phyloP scores from a whole-genome alignment of 768 basidiomycete species.

The Lactifluus volemus region DNA sequence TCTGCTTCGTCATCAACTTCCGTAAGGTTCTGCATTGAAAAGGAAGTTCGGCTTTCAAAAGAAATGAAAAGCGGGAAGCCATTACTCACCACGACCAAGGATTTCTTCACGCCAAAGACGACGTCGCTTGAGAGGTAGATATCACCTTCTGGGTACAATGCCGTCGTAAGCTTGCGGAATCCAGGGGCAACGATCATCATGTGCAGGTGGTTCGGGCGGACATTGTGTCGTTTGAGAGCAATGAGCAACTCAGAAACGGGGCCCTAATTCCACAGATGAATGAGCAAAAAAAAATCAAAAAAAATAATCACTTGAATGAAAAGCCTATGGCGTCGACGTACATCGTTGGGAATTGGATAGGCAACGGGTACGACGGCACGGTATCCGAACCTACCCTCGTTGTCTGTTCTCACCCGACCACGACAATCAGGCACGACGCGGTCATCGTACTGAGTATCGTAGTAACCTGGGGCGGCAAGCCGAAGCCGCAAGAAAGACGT shows the following conservation, averaged over 20 bases:
- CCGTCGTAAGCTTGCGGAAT: constrained; percentile 62
- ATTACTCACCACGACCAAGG: constrained; percentile 58
- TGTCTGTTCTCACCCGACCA: constrained; percentile 49
- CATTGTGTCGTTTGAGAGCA: constrained; percentile 56
- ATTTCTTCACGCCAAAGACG: constrained; percentile 78
- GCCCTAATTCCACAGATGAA: constrained; percentile 33
- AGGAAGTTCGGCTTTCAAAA: background rate
- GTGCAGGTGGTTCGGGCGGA: constrained; percentile 77
- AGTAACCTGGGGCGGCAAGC: constrained; percentile 24
- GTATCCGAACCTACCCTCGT: constrained; percentile 60
- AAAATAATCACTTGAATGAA: too few relatives aligned
- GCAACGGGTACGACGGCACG: constrained; percentile 62
- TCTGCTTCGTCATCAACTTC: constrained; percentile 45
- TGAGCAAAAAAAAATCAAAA: background rate
- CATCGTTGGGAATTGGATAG: constrained; percentile 73
- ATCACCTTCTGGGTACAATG: constrained; percentile 68
- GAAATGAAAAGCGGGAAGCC: background rate
- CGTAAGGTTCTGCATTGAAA: constrained; percentile 32
- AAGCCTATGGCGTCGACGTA: constrained; percentile 22
- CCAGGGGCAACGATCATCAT: constrained; percentile 63
- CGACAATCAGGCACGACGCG: constrained; percentile 62
- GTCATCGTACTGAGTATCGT: constrained; percentile 45
- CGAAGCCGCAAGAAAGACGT: background rate
- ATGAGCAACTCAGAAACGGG: constrained; percentile 59
- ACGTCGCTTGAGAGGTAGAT: constrained; percentile 58